Conservation (phyloP, 2,329 filamentous ascomycete genomes). For the Uncinocarpus reesii region DNA sequence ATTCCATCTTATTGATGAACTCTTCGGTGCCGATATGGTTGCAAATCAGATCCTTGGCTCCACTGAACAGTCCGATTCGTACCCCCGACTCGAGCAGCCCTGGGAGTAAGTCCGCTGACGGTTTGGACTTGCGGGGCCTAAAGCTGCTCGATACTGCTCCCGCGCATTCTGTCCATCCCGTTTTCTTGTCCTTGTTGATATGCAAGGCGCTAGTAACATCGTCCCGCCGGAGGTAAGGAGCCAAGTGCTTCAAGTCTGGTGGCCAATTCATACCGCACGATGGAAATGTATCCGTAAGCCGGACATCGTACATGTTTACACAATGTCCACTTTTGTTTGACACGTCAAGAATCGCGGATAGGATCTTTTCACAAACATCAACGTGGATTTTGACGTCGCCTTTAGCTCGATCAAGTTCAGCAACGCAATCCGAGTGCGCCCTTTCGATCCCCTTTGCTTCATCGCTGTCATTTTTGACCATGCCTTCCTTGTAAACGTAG, state of each 20-base stretch:
- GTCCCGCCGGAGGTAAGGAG: slow-evolving; percentile 70
- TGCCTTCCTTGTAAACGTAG: slow-evolving; percentile 64
- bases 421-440: slow-evolving; percentile 58
- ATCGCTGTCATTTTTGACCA: slow-evolving; percentile 59
- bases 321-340: slow-evolving; percentile 51
- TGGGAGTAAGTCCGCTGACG: slow-evolving; percentile 65
- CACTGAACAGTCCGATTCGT: slow-evolving; percentile 78
- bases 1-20: slow-evolving; percentile 79
- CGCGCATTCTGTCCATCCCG: slow-evolving; percentile 86
- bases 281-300: slow-evolving; percentile 66
- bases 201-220: slow-evolving; percentile 75
- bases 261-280: slow-evolving; percentile 98
- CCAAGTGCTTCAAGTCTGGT: slow-evolving; percentile 66
- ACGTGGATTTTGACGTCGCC: slow-evolving; percentile 56
- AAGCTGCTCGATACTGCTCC: slow-evolving; percentile 67
- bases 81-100: slow-evolving; percentile 62
- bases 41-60: slow-evolving; percentile 89
- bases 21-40: slow-evolving; percentile 92
- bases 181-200: slow-evolving; percentile 67
- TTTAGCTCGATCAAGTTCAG: slow-evolving; percentile 49
- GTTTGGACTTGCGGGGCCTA: slow-evolving; percentile 56
- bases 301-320: slow-evolving; percentile 94
- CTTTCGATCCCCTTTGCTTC: slow-evolving; percentile 55
- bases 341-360: slow-evolving; percentile 64
- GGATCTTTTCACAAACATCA: slow-evolving; percentile 61